These are phyloP conservation scores for Gigaspora rosea DNA, from an alignment of 192 early-diverging fungal genomes.

Conservation along the genomic window DNA sequence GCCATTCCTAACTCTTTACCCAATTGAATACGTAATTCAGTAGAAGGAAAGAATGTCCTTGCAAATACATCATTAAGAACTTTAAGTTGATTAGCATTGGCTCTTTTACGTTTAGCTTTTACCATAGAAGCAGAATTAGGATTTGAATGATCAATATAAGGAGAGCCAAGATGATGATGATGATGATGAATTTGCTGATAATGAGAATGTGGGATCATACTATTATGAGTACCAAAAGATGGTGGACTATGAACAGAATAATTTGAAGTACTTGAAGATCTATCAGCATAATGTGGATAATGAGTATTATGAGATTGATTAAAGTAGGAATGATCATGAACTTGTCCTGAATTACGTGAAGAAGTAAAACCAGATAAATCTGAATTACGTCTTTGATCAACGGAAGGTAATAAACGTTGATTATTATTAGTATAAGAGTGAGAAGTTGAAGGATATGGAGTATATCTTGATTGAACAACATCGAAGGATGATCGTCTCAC, in stretches of 20 bases:
- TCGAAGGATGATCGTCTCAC: conserved; percentile 18
- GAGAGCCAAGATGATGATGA: conserved; percentile 20
- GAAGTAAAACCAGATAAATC: conserved; percentile 4
- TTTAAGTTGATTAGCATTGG: conserved; percentile 74
- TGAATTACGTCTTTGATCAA: conserved; percentile 23
- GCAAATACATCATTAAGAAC: conserved; percentile 78
- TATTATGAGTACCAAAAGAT: neutral
- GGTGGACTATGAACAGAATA: too few relatives aligned
- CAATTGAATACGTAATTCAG: conserved; percentile 74
- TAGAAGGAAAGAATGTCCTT: conserved; percentile 80
- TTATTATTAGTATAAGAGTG: neutral
- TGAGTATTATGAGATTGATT: neutral
- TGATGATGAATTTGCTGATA: neutral
- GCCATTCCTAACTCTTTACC: conserved; percentile 85
- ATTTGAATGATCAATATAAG: conserved; percentile 20
- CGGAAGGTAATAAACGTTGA: neutral
- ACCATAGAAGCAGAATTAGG: conserved; percentile 30
- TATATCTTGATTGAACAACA: neutral
- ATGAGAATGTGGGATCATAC: neutral
- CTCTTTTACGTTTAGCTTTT: conserved; percentile 79
- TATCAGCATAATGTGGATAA: neutral
- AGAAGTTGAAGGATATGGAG: neutral
- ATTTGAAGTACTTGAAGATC: neutral
- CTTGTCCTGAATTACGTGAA: neutral
- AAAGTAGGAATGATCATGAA: neutral